Conservation (phyloP, 2,329 filamentous ascomycete species). For the Fusarium tuaranense region DNA sequence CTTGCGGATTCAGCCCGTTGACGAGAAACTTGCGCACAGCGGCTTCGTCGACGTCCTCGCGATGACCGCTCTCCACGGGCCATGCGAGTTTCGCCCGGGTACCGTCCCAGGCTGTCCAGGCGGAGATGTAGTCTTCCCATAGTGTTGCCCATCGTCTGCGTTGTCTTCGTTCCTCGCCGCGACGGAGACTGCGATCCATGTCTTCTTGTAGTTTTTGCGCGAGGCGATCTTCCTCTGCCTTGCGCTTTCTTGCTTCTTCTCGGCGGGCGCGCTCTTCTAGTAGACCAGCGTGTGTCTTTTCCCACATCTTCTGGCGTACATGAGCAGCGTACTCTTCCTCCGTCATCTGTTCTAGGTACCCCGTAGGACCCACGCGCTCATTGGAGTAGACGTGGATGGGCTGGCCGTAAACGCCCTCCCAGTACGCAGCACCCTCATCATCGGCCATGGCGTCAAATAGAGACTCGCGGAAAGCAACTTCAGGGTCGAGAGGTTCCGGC, state of each 20-base stretch:
- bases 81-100: conserved; percentile 67
- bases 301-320: conserved; percentile 93
- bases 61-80: conserved; percentile 74
- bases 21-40: conserved; percentile 78
- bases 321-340: conserved; percentile 93
- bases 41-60: conserved; percentile 67
- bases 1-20: conserved; percentile 55
- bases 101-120: conserved; percentile 71
- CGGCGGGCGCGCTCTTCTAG: conserved; percentile 78
- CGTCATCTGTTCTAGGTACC: conserved; percentile 83
- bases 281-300: conserved; percentile 88
- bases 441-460: conserved; percentile 97
- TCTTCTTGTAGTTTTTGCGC: conserved; percentile 67
- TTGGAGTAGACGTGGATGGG: conserved; percentile 85
- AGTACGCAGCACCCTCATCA: conserved; percentile 94
- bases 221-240: conserved; percentile 63
- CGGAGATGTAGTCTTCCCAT: conserved; percentile 73
- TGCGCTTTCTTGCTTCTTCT: conserved; percentile 64
- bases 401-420: conserved; percentile 96
- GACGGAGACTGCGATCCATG: conserved; percentile 76
- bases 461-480: conserved; percentile 88
- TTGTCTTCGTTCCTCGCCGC: conserved; percentile 72
- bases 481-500: conserved; percentile 68
- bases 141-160: conserved; percentile 65
- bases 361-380: conserved; percentile 56